Evolutionary conservation across 2,329 filamentous ascomycete species (phyloP).

Genomic region (Helicocarpus griseus): DNA sequence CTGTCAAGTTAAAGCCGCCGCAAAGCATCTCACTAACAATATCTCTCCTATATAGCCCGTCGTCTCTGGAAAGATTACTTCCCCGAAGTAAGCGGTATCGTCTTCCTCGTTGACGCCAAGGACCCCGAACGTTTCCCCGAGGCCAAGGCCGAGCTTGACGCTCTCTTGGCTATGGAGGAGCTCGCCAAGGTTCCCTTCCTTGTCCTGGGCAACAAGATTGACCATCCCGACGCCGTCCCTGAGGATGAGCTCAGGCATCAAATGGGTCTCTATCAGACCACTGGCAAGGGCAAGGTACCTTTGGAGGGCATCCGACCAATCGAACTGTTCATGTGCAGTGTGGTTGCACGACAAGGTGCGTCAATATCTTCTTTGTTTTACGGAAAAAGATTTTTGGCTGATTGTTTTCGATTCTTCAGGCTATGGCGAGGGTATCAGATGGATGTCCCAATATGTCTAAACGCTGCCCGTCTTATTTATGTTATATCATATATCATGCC

Average conservation of each 20-base stretch:
- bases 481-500: background rate
- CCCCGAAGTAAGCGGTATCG: constrained; percentile 90
- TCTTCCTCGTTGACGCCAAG: constrained; percentile 96
- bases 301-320: constrained; percentile 88
- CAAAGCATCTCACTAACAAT: background rate
- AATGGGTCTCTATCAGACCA: constrained; percentile 90
- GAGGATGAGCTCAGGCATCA: constrained; percentile 92
- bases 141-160: constrained; percentile 94
- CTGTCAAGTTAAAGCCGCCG: no score
- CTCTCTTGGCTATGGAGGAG: constrained; percentile 92
- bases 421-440: constrained; percentile 83
- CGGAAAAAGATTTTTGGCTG: no score
- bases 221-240: constrained; percentile 88
- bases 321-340: constrained; percentile 98
- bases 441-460: constrained; percentile 88
- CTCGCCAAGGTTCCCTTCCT: constrained; percentile 91
- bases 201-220: constrained; percentile 98
- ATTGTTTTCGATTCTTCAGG: constrained; percentile 35
- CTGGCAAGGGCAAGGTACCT: constrained; percentile 88
- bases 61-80: constrained; percentile 97
- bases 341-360: constrained; percentile 90
- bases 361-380: constrained; percentile 11
- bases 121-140: constrained; percentile 91
- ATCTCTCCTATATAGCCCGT: constrained; percentile 52
- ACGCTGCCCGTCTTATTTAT: constrained; percentile 8